phyloP scores from a whole-genome alignment of 805 yeast species.

The Saccharomycopsis lassenensis region DNA sequence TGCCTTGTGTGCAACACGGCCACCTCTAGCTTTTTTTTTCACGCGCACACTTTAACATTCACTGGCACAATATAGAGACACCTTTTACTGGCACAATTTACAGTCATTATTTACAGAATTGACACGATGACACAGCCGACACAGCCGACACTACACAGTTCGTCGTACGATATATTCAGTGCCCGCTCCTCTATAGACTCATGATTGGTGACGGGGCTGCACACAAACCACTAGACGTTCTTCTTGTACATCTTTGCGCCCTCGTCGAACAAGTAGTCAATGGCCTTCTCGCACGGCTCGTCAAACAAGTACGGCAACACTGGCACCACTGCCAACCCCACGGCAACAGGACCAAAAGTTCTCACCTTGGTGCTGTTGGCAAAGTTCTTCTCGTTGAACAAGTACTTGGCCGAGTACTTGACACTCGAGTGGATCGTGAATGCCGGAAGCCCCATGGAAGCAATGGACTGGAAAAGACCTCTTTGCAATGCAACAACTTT shows the following conservation, averaged over 20 bases:
- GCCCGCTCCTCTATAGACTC: too few species aligned
- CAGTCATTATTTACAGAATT: too few species aligned
- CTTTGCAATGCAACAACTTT: constrained; percentile 51
- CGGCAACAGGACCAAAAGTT: constrained; percentile 67
- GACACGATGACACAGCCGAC: too few species aligned
- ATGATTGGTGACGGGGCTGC: too few species aligned
- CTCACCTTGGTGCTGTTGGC: constrained; percentile 33
- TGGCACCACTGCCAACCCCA: constrained; percentile 71
- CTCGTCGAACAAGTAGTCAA: constrained; percentile 50
- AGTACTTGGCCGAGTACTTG: constrained; percentile 50
- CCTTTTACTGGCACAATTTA: too few species aligned
- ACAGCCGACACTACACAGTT: too few species aligned
- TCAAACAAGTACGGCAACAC: constrained; percentile 68
- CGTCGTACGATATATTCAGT: too few species aligned
- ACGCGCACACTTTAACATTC: too few species aligned
- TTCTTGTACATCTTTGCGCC: constrained; percentile 27
- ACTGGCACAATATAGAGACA: too few species aligned
- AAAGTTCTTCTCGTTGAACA: constrained; percentile 37
- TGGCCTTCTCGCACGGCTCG: constrained; percentile 66
- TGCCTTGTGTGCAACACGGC: too few species aligned
- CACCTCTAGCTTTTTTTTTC: too few species aligned
- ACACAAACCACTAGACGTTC: too few species aligned
- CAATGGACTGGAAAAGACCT: constrained; percentile 71
- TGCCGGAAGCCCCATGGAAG: constrained; percentile 82
- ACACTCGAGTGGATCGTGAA: constrained; percentile 74